Evolutionary conservation across 2,329 filamentous ascomycete species (phyloP), one percentile per base, ranked within the genome.

Genomic region (Diplodia seriata): DNA sequence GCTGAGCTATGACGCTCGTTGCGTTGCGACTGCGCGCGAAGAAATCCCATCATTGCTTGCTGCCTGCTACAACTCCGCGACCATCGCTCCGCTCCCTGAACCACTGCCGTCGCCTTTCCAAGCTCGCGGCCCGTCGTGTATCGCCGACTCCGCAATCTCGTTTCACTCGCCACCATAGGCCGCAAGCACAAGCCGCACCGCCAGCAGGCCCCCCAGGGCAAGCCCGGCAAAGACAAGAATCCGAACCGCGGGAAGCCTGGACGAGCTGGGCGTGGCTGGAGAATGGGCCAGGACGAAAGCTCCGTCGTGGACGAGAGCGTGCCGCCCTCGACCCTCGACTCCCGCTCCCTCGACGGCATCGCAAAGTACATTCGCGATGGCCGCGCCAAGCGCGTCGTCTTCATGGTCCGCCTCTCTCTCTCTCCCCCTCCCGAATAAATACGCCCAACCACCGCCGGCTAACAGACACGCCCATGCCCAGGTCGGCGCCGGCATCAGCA

Each of bases 401-500:
- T 97, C 70, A 89, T 98, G 87, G 86, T 87, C 77, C 63, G 81
- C 49, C 53, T 9, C 15, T 11, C 43, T 11, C 43, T 3, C 20
- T 29, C 26, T 4, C 26, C 4, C 26, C 4, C 26, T 26, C 26
- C 26, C 26, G 26, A 26, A 4, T 20, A 9, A 14, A 11, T 47
- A 26, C 8, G 11, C 36, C 36, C 36, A 12, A 23, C 11, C 5
- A 6, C 11, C 8, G 5, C 20, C 38, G 4, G 47, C 26, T 31
- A 23, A 20, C 9, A 36, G 61, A 57, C 18, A 26, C 26, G 26
- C 26, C 26, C 26, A 26, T 26, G 3, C 12, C 15, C 15, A 86
- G 85, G 93, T 91, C 2, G 94, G 94, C 68, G 94, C 94, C 14
- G 94, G 94, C 57, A 96, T 97, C 72, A 92, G 90, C 36, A 94